Evolutionary conservation across 345 rosid species (phyloP).

Genomic region (Ricinus communis): DNA sequence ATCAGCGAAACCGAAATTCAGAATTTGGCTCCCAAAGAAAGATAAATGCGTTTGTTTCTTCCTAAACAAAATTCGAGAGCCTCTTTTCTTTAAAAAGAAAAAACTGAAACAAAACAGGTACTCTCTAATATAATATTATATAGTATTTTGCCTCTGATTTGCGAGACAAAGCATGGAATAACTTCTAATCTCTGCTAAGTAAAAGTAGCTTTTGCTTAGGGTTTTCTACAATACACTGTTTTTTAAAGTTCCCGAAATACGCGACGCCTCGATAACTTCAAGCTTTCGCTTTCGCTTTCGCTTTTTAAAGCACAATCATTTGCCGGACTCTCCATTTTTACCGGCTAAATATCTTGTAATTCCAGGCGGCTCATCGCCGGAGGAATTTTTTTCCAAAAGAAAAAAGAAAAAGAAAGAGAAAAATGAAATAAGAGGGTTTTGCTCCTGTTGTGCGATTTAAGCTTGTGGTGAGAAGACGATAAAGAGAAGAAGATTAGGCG

Average conservation of each 20-base stretch:
- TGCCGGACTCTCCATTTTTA: slow-evolving; percentile 24
- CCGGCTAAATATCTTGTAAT: not conserved
- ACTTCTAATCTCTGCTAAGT: slow-evolving; percentile 57
- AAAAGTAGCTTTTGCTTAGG: slow-evolving; percentile 34
- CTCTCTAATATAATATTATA: slow-evolving; percentile 23
- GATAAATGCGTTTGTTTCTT: slow-evolving; percentile 14
- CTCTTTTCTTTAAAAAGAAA: not conserved
- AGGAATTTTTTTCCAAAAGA: too few species aligned
- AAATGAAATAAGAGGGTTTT: not conserved
- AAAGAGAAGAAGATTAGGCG: not conserved
- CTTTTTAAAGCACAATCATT: slow-evolving; percentile 17
- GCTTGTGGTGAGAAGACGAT: slow-evolving; percentile 12
- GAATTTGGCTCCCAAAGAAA: slow-evolving; percentile 2
- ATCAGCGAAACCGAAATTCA: slow-evolving; percentile 29
- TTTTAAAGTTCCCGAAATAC: slow-evolving; percentile 44
- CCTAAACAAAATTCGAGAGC: slow-evolving; percentile 26
- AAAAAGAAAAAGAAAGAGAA: not conserved
- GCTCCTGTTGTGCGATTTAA: not conserved
- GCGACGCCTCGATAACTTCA: slow-evolving; percentile 44
- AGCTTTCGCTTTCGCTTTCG: slow-evolving; percentile 24
- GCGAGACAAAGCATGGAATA: slow-evolving; percentile 55
- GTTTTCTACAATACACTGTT: slow-evolving; percentile 29
- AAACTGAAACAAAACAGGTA: slow-evolving; percentile 22
- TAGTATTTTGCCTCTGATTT: slow-evolving; percentile 34
- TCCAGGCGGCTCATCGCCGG: slow-evolving; percentile 5